A percentile compares a stretch with the other conserved stretches of the same genome.
Evolutionary conservation across 2,329 filamentous ascomycete species (phyloP).

Genomic region (Neocucurbitaria cava): DNA sequence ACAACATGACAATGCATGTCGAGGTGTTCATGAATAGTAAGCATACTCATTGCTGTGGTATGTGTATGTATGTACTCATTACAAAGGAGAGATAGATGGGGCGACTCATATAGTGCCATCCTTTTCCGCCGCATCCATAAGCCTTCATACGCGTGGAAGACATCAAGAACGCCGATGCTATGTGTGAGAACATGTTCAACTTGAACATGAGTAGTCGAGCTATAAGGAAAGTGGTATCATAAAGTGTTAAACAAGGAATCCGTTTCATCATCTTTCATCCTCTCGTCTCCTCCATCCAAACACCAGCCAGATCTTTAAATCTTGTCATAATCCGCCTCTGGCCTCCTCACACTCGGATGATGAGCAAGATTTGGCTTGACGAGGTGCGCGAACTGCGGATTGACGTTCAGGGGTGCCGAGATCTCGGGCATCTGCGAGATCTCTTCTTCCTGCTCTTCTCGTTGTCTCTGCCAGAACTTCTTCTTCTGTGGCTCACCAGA

Average conservation of each 20-base stretch:
- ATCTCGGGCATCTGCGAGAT: slow-evolving; percentile 60
- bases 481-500: slow-evolving; percentile 35
- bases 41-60: background rate
- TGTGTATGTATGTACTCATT: slow-evolving; percentile 1
- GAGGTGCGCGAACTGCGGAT: slow-evolving; percentile 62
- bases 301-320: slow-evolving; percentile 18
- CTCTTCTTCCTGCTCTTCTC: slow-evolving; percentile 46
- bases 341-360: slow-evolving; percentile 54
- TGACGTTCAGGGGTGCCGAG: slow-evolving; percentile 61
- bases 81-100: background rate
- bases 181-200: slow-evolving; percentile 11
- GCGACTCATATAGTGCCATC: background rate
- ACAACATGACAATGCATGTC: slow-evolving; percentile 1
- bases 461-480: slow-evolving; percentile 41
- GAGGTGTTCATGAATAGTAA: background rate
- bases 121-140: background rate
- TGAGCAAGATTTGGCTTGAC: slow-evolving; percentile 63
- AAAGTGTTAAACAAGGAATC: slow-evolving; percentile 15
- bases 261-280: background rate
- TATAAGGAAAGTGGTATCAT: slow-evolving; percentile 44
- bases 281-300: background rate
- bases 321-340: slow-evolving; percentile 39
- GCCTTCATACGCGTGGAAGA: background rate
- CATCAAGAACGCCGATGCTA: slow-evolving; percentile 11
- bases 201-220: background rate